Base-by-base conservation (phyloP, 352 stramenopile species). In the Phytophthora tentaculata region DNA sequence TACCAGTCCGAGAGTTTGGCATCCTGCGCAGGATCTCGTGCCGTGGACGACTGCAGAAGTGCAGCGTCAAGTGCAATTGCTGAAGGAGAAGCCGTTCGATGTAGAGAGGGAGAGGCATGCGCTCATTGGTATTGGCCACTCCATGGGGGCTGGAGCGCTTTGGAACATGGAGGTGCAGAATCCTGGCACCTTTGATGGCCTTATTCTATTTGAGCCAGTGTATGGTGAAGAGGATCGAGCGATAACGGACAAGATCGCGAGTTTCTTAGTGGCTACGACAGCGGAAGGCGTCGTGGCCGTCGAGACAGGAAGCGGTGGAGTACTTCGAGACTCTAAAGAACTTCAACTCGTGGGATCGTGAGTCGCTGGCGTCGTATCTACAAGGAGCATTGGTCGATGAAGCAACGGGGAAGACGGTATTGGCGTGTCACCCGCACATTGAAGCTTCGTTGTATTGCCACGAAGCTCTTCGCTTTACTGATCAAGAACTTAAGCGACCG, bases 151-250 rank as follows among this genome's bases (percentile, higher is more conserved):
- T 6, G 53, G 67, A 8, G 71, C 74, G 17, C 28, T 85, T 5
- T 83, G 74, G 77, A 77, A 78, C 47, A 26, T 59, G 2, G 77
- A 83, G 54, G 65, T 83, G 19, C 37, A 59, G 13, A 43, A 71
- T 29, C 77, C 77, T 5, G 72, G 74, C 10, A 79, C 71, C 3
- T 83, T 84, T 50, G 77, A 84, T 23, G 69, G 63, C 0, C 72
- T 85, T 19, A 69, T 83, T 13, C 28, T 85, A 17, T 85, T 85
- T 6, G 77, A 85, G 23, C 77, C 77, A 0, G 73, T 84, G 47
- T 80, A 79, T 32, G 73, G 73, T 0, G 43, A 77, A 5, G 14
- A 59, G 2, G 58, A 62, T 12, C 24, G 29, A 3, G 55, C 50
- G 2, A 45, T 57, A 12, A 57, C 22, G 12, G 45, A 55, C 12